These are phyloP conservation scores for Avena eriantha DNA, from an alignment of 176 grass and related monocot genomes.

Conservation along the genomic window DNA sequence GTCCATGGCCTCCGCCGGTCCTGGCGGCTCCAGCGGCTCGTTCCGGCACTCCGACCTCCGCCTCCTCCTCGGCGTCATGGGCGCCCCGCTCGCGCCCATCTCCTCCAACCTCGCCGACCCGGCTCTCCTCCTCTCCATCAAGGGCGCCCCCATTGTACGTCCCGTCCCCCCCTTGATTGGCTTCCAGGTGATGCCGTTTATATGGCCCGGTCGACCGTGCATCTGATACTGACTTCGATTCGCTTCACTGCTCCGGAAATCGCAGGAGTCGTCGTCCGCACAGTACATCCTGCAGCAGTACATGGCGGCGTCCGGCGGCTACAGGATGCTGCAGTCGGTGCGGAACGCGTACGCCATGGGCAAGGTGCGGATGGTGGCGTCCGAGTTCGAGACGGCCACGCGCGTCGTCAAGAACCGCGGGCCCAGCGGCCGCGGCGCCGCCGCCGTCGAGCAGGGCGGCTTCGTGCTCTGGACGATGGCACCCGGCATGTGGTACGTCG, in stretches of 20 bases:
- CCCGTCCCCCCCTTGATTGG: neutral
- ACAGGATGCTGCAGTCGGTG: slow-evolving; percentile 69
- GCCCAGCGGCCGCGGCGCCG: slow-evolving; percentile 44
- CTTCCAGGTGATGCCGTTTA: slow-evolving; percentile 35
- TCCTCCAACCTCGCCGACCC: slow-evolving; percentile 46
- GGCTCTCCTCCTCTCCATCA: slow-evolving; percentile 68
- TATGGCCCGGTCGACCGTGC: slow-evolving; percentile 20
- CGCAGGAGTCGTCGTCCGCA: slow-evolving; percentile 80
- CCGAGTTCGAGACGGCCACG: slow-evolving; percentile 82
- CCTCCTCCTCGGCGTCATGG: slow-evolving; percentile 91
- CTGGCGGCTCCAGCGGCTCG: slow-evolving; percentile 45
- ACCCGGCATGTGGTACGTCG: slow-evolving; percentile 95
- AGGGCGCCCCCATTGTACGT: slow-evolving; percentile 84
- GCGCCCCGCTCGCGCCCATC: slow-evolving; percentile 79
- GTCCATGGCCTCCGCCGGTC: slow-evolving; percentile 45
- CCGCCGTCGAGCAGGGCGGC: slow-evolving; percentile 70
- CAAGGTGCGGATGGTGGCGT: slow-evolving; percentile 88
- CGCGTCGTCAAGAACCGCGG: slow-evolving; percentile 74
- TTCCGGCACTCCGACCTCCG: slow-evolving; percentile 78
- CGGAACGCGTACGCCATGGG: slow-evolving; percentile 87
- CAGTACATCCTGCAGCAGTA: slow-evolving; percentile 98
- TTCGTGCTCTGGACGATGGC: slow-evolving; percentile 97
- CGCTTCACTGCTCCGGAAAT: neutral
- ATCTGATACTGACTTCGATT: slow-evolving; percentile 25
- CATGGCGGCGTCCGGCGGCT: slow-evolving; percentile 76